Evolutionary conservation across 768 basidiomycete genomes (phyloP).

Genomic region (Amanita rubescens): DNA sequence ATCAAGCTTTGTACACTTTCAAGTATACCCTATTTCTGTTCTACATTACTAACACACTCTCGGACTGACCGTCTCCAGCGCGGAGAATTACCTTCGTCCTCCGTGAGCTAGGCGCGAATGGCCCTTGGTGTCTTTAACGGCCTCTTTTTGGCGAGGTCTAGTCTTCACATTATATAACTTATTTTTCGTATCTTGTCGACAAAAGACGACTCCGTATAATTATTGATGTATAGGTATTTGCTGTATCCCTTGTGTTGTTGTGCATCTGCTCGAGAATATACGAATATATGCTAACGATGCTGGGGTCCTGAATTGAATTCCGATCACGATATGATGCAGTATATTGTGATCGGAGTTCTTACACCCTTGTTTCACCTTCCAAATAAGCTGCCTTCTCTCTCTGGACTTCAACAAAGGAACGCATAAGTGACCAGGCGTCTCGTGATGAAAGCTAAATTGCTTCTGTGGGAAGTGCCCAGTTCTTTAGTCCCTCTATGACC

Average conservation of each 20-base stretch:
- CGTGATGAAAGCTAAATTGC: too few species aligned
- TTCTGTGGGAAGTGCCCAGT: too few species aligned
- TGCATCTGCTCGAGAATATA: background rate
- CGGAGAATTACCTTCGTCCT: background rate
- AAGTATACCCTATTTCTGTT: background rate
- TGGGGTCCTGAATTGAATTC: too few species aligned
- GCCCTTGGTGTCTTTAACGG: background rate
- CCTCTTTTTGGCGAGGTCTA: background rate
- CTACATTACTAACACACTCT: background rate
- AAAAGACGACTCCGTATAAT: background rate
- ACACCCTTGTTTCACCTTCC: too few species aligned
- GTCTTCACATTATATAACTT: background rate
- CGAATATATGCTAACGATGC: too few species aligned
- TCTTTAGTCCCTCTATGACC: too few species aligned
- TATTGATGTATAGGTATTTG: background rate
- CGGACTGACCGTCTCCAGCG: background rate
- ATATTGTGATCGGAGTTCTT: too few species aligned
- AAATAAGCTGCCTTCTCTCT: too few species aligned
- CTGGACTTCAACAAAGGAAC: too few species aligned
- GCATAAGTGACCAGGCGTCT: too few species aligned
- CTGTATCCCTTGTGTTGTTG: background rate
- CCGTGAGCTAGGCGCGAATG: background rate
- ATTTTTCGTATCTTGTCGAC: background rate
- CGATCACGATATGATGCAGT: too few species aligned
- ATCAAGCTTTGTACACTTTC: background rate